Percentiles rank a stretch among this genome's conserved stretches.
Evolutionary conservation across 1,284 basidiomycete genomes (phyloP).

Genomic region (Agroathelia rolfsii): DNA sequence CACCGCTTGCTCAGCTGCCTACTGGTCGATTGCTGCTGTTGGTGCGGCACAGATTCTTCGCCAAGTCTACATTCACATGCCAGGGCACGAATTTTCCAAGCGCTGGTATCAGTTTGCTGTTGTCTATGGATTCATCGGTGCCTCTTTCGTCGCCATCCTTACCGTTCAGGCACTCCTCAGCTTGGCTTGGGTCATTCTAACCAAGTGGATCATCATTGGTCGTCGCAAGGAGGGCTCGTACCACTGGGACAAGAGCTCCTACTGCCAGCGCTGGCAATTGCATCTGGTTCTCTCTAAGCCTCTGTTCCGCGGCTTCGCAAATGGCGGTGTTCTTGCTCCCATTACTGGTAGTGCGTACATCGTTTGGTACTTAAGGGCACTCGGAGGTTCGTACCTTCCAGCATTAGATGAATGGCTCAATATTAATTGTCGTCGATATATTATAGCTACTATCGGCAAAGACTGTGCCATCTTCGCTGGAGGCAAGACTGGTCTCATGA

Average conservation of each 20-base stretch:
- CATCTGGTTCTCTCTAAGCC: slow-evolving; percentile 4
- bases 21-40: slow-evolving; percentile 33
- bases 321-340: slow-evolving; percentile 3
- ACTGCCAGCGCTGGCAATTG: slow-evolving; percentile 30
- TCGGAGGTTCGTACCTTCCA: slow-evolving; percentile 1
- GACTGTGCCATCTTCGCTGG: slow-evolving; percentile 29
- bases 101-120: slow-evolving; percentile 27
- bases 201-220: slow-evolving; percentile 32
- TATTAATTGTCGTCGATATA: slow-evolving; percentile 31
- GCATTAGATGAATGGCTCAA: slow-evolving; percentile 23
- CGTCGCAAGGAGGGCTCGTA: slow-evolving; percentile 26
- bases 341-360: slow-evolving; percentile 5
- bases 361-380: slow-evolving; percentile 2
- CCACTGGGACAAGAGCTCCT: slow-evolving; percentile 34
- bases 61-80: slow-evolving; percentile 21
- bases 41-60: slow-evolving; percentile 28
- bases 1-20: slow-evolving; percentile 25
- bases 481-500: slow-evolving; percentile 30
- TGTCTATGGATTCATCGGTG: slow-evolving; percentile 27
- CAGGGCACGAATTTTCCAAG: slow-evolving; percentile 19
- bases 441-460: slow-evolving; percentile 33
- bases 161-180: slow-evolving; percentile 25
- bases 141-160: slow-evolving; percentile 26
- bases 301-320: slow-evolving; percentile 1
- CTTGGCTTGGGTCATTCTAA: slow-evolving; percentile 27